Conservation (phyloP, 2,329 filamentous ascomycete species). For the Myriosclerotinia curreyana region DNA sequence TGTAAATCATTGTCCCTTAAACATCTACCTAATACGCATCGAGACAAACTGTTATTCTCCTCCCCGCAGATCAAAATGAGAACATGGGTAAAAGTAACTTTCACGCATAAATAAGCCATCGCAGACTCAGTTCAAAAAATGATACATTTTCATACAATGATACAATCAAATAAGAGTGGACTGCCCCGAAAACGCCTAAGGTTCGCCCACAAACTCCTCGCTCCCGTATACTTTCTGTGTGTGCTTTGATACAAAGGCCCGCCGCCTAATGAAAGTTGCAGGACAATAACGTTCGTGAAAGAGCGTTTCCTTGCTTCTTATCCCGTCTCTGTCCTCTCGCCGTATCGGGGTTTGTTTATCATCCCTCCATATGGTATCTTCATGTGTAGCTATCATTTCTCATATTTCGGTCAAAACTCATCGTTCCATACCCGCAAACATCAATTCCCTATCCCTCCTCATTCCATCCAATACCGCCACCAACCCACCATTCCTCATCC, state of each 20-base stretch:
- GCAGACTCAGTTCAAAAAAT: neutral
- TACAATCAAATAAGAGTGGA: constrained; percentile 23
- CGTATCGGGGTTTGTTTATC: neutral
- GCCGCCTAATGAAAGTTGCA: constrained; percentile 22
- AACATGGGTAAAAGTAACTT: neutral
- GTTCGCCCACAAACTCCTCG: constrained; percentile 32
- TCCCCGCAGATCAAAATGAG: too few species aligned
- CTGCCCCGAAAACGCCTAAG: constrained; percentile 10
- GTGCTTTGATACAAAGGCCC: constrained; percentile 28
- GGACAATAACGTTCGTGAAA: constrained; percentile 8
- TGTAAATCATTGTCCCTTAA: too few species aligned
- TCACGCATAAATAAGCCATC: neutral
- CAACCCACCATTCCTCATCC: constrained; percentile 63
- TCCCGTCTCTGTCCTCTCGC: neutral
- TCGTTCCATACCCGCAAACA: constrained; percentile 25
- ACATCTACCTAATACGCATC: neutral
- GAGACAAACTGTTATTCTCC: neutral
- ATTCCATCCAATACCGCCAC: constrained; percentile 70
- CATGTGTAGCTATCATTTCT: constrained; percentile 15
- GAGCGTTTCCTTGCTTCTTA: neutral
- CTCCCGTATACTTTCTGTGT: constrained; percentile 30
- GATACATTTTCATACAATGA: constrained; percentile 18
- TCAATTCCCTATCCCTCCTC: constrained; percentile 52
- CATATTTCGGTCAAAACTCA: constrained; percentile 23
- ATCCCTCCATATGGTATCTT: neutral